Evolutionary conservation across 805 yeast genomes (phyloP).

Genomic region (Cyberlindnera mycetangii): DNA sequence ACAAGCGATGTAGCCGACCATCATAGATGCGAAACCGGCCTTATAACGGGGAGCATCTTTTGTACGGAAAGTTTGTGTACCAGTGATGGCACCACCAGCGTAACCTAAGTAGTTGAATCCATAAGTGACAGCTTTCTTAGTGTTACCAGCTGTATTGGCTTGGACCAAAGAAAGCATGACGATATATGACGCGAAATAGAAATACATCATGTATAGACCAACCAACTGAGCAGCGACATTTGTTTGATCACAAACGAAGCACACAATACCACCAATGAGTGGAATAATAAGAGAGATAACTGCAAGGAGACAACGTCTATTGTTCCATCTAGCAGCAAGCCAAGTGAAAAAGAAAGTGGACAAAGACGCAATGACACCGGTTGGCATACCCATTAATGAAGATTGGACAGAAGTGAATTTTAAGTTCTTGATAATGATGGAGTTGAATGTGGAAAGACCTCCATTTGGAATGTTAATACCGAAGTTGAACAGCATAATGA

Average conservation of each 20-base stretch:
- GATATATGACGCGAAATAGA: constrained; percentile 33
- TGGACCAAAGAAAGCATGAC: constrained; percentile 32
- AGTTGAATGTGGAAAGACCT: constrained; percentile 30
- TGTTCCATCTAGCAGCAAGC: constrained; percentile 31
- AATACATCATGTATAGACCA: constrained; percentile 34
- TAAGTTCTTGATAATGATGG: constrained; percentile 27
- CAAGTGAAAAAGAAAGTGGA: constrained; percentile 32
- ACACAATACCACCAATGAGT: constrained; percentile 28
- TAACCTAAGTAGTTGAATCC: constrained; percentile 38
- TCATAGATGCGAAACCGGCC: constrained; percentile 43
- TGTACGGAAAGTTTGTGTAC: constrained; percentile 46
- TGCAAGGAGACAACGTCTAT: constrained; percentile 29
- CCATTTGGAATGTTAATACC: constrained; percentile 35
- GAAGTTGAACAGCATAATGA: constrained; percentile 30
- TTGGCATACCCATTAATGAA: constrained; percentile 29
- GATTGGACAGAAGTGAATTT: constrained; percentile 25
- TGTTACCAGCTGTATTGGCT: constrained; percentile 46
- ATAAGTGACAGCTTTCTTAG: constrained; percentile 38
- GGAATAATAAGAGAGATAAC: constrained; percentile 29
- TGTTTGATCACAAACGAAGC: constrained; percentile 18
- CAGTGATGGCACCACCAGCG: constrained; percentile 42
- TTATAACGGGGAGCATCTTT: constrained; percentile 40
- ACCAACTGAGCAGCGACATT: constrained; percentile 30
- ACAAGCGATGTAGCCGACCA: constrained; percentile 40
- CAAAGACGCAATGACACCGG: constrained; percentile 32